Conservation (phyloP, 2,329 filamentous ascomycete species). For the Colletotrichum orbiculare region DNA sequence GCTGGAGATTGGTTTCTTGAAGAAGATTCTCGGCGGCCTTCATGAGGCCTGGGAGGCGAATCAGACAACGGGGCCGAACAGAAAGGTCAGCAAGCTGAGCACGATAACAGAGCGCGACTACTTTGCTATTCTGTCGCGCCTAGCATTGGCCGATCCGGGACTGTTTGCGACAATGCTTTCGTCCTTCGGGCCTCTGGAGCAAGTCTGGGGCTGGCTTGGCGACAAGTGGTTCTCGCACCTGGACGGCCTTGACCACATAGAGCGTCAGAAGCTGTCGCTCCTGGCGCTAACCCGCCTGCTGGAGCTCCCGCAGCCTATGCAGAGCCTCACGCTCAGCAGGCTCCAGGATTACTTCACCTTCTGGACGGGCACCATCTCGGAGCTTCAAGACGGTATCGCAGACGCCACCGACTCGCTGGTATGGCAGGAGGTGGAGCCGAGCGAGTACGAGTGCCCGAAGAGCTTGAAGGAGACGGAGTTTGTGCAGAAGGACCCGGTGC, state of each 20-base stretch:
- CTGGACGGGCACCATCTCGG: conserved; percentile 77
- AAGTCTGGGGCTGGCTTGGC: conserved; percentile 70
- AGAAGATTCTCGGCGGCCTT: conserved; percentile 72
- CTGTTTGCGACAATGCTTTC: conserved; percentile 72
- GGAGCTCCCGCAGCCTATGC: conserved; percentile 69
- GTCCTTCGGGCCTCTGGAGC: conserved; percentile 57
- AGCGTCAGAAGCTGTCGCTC: conserved; percentile 77
- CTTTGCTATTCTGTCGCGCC: conserved; percentile 82
- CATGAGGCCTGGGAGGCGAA: conserved; percentile 78
- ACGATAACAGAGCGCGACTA: conserved; percentile 86
- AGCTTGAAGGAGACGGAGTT: conserved; percentile 65
- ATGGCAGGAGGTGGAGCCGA: conserved; percentile 53
- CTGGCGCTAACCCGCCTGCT: conserved; percentile 78
- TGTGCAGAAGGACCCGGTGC: conserved; percentile 71
- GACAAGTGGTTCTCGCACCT: conserved; percentile 76
- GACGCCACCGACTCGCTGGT: conserved; percentile 65
- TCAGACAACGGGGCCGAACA: conserved; percentile 84
- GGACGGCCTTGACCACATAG: conserved; percentile 73
- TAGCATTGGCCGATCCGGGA: conserved; percentile 77
- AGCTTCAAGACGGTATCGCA: conserved; percentile 71
- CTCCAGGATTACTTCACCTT: conserved; percentile 80
- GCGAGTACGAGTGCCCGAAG: conserved; percentile 68
- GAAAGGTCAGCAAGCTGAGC: conserved; percentile 75
- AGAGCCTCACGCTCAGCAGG: conserved; percentile 66
- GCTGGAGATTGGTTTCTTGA: conserved; percentile 70